Evolutionary conservation across 768 basidiomycete species (phyloP).

Genomic region (Thelephora aurantiotincta): DNA sequence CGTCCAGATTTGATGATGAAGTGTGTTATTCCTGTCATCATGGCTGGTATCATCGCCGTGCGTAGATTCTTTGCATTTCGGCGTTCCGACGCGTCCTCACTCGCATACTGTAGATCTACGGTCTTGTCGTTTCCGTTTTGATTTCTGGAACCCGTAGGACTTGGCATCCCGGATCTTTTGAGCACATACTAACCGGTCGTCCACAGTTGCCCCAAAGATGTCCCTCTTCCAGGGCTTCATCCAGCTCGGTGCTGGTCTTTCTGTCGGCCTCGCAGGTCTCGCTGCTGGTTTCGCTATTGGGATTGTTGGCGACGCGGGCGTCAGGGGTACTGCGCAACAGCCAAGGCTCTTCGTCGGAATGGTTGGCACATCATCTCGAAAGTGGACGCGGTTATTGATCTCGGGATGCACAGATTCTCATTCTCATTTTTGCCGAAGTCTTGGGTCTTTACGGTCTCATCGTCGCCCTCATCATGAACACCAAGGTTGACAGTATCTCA

Average conservation of each 20-base stretch:
- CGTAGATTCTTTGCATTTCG: conserved; percentile 19
- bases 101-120: conserved; percentile 58
- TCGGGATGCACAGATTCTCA: conserved; percentile 55
- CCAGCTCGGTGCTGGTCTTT: conserved; percentile 86
- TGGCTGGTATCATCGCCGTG: conserved; percentile 99
- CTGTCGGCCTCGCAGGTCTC: conserved; percentile 88
- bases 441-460: conserved; percentile 89
- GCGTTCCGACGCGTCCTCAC: neutral
- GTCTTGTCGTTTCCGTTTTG: conserved; percentile 96
- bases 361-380: conserved; percentile 29
- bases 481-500: conserved; percentile 26
- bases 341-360: conserved; percentile 89
- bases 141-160: conserved; percentile 77
- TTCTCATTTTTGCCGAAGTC: conserved; percentile 96
- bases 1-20: conserved; percentile 97
- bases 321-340: conserved; percentile 94
- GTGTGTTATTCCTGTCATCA: conserved; percentile 93
- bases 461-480: conserved; percentile 94
- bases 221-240: conserved; percentile 88
- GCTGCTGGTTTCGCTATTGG: conserved; percentile 97
- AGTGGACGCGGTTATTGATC: neutral
- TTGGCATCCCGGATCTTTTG: neutral
- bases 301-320: conserved; percentile 98
- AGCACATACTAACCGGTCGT: neutral
- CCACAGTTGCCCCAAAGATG: conserved; percentile 58